These are phyloP conservation scores for Rubia tinctorum DNA, from an alignment of 305 asterid genomes.

Conservation along the genomic window DNA sequence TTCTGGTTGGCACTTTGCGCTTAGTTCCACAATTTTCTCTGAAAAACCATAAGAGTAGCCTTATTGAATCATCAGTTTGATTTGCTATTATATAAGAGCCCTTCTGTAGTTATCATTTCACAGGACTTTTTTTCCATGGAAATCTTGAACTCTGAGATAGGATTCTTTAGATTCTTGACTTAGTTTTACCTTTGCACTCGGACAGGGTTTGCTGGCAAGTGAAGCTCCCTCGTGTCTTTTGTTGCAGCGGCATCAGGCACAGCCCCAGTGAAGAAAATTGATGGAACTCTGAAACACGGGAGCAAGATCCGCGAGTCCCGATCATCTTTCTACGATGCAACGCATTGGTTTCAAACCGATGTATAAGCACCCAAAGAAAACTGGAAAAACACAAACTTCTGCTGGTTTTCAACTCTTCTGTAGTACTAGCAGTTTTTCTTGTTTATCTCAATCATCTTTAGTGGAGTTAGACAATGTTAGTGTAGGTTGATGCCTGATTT, in stretches of 20 bases:
- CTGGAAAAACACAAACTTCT: too few species aligned
- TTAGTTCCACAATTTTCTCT: too few species aligned
- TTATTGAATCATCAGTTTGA: not conserved
- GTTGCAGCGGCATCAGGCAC: constrained; percentile 81
- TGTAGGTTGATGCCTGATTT: not conserved
- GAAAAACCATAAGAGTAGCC: too few species aligned
- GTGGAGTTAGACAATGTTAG: too few species aligned
- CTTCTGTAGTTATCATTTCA: too few species aligned
- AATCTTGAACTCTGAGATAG: not conserved
- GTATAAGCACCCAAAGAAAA: too few species aligned
- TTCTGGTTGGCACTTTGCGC: not conserved
- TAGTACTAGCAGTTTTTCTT: too few species aligned
- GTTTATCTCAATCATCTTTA: not conserved
- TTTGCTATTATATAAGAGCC: not conserved
- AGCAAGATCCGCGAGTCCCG: not conserved
- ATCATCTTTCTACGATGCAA: not conserved
- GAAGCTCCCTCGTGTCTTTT: constrained; percentile 82
- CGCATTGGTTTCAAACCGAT: not conserved
- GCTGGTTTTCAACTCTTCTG: too few species aligned
- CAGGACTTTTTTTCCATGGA: not conserved
- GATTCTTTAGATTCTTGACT: not conserved
- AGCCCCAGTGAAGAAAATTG: constrained; percentile 36
- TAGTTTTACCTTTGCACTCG: constrained; percentile 6
- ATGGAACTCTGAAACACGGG: constrained; percentile 1
- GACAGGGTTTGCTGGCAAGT: constrained; percentile 84